These are phyloP conservation scores for Quercus variabilis DNA, from an alignment of 306 rosid genomes.

Conservation along the genomic window DNA sequence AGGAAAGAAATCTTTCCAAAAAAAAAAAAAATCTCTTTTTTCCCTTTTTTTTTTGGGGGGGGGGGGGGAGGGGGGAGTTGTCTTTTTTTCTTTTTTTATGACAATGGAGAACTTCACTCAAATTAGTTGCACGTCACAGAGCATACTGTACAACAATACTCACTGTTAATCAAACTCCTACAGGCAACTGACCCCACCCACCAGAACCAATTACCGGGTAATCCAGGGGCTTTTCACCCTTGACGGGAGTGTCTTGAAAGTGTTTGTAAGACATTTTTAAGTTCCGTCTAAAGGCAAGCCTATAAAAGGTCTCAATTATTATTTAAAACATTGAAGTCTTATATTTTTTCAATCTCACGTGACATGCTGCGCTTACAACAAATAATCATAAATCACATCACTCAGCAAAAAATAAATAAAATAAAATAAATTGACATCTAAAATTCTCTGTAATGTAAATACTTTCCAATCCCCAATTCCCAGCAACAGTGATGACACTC, in stretches of 20 bases:
- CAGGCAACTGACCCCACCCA: no score
- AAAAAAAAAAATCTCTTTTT: no score
- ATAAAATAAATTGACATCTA: background rate
- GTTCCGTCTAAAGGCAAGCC: background rate
- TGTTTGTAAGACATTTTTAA: background rate
- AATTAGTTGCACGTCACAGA: no score
- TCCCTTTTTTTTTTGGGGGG: no score
- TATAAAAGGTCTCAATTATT: background rate
- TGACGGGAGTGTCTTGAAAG: background rate
- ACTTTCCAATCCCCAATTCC: background rate
- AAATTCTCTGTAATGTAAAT: background rate
- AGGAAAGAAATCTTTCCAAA: background rate
- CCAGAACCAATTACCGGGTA: no score
- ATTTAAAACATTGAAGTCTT: background rate
- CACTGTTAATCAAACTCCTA: no score
- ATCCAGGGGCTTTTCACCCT: no score
- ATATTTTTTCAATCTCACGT: background rate
- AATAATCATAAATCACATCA: background rate
- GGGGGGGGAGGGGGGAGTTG: background rate
- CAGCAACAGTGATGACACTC: background rate
- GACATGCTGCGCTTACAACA: background rate
- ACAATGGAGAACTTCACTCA: no score
- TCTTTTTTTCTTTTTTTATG: no score
- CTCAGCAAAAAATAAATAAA: background rate
- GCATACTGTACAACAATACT: no score